Conservation (phyloP, 2,329 filamentous ascomycete genomes). For the Paecilomyces niveus region DNA sequence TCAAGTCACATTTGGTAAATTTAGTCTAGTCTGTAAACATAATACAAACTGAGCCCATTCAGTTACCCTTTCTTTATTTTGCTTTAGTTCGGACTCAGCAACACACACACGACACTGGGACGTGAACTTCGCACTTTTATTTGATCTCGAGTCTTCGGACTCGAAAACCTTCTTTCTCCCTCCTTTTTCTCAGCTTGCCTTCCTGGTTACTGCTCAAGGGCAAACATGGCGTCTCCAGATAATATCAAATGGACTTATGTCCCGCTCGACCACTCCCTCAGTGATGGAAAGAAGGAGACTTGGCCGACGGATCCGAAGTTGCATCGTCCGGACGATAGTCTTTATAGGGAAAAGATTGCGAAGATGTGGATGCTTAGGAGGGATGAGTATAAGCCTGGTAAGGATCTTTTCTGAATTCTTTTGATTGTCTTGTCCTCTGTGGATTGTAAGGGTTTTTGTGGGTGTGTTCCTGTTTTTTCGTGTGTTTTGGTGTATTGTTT, state of each 20-base stretch:
- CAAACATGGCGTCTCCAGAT: constrained; percentile 9
- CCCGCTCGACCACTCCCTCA: constrained; percentile 26
- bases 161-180: neutral
- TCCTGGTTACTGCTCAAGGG: neutral
- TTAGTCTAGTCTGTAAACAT: neutral
- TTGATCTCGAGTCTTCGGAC: neutral
- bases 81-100: too few relatives aligned
- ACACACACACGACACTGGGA: neutral
- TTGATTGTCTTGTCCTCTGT: constrained; percentile 1
- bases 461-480: neutral
- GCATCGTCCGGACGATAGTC: constrained; percentile 29
- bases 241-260: constrained; percentile 18
- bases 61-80: neutral
- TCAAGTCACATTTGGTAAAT: neutral
- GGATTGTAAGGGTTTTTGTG: neutral
- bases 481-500: neutral
- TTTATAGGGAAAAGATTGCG: constrained; percentile 44
- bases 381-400: constrained; percentile 31
- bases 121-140: neutral
- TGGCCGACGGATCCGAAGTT: constrained; percentile 33
- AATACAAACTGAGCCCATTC: neutral
- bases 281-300: constrained; percentile 28
- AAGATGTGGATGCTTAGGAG: constrained; percentile 41
- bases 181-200: neutral
- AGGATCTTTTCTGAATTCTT: constrained; percentile 6